These are phyloP conservation scores for Pythium sp. DNA, from an alignment of 352 stramenopile genomes.

Conservation along the genomic window DNA sequence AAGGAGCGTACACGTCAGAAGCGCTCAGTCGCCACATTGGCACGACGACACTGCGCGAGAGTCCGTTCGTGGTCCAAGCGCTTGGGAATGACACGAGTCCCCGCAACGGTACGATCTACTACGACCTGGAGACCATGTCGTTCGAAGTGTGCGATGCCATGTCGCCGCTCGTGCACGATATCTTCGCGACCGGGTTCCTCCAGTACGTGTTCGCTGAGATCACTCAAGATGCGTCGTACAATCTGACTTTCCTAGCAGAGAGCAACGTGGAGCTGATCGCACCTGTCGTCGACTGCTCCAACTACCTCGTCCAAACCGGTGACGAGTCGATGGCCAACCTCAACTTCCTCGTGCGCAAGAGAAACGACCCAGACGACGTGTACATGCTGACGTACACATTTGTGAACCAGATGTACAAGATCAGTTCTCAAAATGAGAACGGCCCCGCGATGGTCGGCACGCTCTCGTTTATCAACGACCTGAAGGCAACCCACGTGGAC, in stretches of 20 bases:
- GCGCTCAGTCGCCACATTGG: slow-evolving; percentile 7
- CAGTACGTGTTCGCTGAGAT: slow-evolving; percentile 16
- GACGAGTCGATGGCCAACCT: slow-evolving; percentile 29
- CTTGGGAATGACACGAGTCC: slow-evolving; percentile 17
- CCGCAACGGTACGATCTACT: slow-evolving; percentile 6
- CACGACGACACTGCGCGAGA: slow-evolving; percentile 10
- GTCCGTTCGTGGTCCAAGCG: slow-evolving; percentile 13
- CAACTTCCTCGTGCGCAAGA: slow-evolving; percentile 40
- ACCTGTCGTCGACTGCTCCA: slow-evolving; percentile 43
- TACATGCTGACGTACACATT: slow-evolving; percentile 27
- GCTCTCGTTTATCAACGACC: slow-evolving; percentile 32
- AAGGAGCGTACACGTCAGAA: slow-evolving; percentile 2
- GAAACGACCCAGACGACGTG: slow-evolving; percentile 21
- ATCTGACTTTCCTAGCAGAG: slow-evolving; percentile 8
- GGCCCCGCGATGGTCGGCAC: slow-evolving; percentile 25
- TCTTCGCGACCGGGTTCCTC: slow-evolving; percentile 15
- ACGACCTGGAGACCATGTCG: not conserved
- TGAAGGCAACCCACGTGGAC: slow-evolving; percentile 16
- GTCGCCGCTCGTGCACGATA: not conserved
- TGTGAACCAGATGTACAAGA: slow-evolving; percentile 39
- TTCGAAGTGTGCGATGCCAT: slow-evolving; percentile 5
- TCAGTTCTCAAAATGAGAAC: slow-evolving; percentile 21
- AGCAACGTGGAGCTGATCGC: slow-evolving; percentile 28
- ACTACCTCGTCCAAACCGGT: slow-evolving; percentile 14
- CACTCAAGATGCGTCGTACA: slow-evolving; percentile 11